phyloP scores from a whole-genome alignment of 2,329 filamentous ascomycete species.

The Whalleya microplaca region DNA sequence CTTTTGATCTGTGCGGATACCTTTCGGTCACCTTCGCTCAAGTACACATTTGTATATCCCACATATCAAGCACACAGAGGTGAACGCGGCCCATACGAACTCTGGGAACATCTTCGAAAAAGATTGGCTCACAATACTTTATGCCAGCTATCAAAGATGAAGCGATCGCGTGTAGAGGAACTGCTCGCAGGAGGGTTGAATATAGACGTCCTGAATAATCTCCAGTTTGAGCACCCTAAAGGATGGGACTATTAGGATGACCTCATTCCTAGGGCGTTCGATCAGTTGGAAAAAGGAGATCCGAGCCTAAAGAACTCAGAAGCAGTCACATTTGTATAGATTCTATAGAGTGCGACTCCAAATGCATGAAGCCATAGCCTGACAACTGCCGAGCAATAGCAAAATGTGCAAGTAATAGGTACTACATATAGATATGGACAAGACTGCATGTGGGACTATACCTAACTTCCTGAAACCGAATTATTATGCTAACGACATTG shows the following conservation, averaged over 20 bases:
- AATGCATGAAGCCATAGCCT: no score
- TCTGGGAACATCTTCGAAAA: background rate
- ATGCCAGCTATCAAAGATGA: conserved; percentile 8
- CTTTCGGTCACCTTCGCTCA: conserved; percentile 9
- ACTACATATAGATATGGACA: no score
- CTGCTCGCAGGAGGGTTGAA: background rate
- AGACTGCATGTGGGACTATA: no score
- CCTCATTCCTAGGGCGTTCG: background rate
- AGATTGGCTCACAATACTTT: conserved; percentile 1
- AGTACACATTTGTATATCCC: conserved; percentile 6
- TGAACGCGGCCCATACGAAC: background rate
- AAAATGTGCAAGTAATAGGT: no score
- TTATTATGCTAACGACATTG: no score
- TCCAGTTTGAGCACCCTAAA: conserved; percentile 9
- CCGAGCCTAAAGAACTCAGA: no score
- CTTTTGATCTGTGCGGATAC: background rate
- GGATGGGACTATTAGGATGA: conserved; percentile 17
- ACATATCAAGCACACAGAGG: background rate
- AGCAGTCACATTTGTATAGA: no score
- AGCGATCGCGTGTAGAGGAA: background rate
- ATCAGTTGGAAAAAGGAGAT: background rate
- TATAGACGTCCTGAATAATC: background rate
- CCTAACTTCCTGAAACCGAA: no score
- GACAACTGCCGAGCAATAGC: no score
- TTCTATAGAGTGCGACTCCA: no score